Conservation (phyloP, 1,139 yeast species). For the Debaryomyces fabryi region DNA sequence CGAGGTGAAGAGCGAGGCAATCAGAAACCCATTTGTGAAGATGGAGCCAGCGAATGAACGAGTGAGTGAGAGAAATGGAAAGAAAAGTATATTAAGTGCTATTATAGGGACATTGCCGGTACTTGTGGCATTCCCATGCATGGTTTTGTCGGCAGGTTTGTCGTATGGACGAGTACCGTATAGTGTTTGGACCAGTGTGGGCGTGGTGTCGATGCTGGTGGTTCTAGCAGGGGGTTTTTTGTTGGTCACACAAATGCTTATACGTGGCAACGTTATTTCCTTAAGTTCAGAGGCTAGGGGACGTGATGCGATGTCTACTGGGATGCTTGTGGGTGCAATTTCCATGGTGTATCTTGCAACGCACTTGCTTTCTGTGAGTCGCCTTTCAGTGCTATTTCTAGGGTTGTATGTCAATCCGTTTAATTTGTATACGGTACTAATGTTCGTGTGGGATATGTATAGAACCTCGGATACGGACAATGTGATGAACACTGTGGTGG, state of each 20-base stretch:
- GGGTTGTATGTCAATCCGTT: slow-evolving; percentile 32
- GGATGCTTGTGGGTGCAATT: slow-evolving; percentile 3
- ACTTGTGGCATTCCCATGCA: slow-evolving; percentile 30
- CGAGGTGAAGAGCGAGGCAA: slow-evolving; percentile 1
- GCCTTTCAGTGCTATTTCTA: slow-evolving; percentile 27
- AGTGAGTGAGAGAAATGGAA: too few species aligned
- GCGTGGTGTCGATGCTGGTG: slow-evolving; percentile 12
- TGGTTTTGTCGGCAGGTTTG: slow-evolving; percentile 26
- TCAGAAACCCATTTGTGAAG: slow-evolving; percentile 3
- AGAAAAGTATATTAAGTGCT: not conserved
- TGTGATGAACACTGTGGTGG: slow-evolving; percentile 15
- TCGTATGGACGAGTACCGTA: slow-evolving; percentile 12
- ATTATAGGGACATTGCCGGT: slow-evolving; percentile 32
- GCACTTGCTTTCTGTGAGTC: slow-evolving; percentile 22
- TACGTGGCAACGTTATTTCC: slow-evolving; percentile 13
- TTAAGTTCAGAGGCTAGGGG: not conserved
- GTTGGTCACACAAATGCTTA: slow-evolving; percentile 16
- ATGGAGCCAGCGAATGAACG: not conserved
- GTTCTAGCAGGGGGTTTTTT: slow-evolving; percentile 21
- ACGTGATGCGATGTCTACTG: not conserved
- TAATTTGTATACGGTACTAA: slow-evolving; percentile 29
- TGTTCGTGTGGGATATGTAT: slow-evolving; percentile 18
- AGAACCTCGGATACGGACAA: slow-evolving; percentile 10
- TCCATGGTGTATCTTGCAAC: slow-evolving; percentile 19
- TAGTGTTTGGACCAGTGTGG: not conserved